Conservation (phyloP, 2,329 filamentous ascomycete species). For the Trichophaea hybrida region DNA sequence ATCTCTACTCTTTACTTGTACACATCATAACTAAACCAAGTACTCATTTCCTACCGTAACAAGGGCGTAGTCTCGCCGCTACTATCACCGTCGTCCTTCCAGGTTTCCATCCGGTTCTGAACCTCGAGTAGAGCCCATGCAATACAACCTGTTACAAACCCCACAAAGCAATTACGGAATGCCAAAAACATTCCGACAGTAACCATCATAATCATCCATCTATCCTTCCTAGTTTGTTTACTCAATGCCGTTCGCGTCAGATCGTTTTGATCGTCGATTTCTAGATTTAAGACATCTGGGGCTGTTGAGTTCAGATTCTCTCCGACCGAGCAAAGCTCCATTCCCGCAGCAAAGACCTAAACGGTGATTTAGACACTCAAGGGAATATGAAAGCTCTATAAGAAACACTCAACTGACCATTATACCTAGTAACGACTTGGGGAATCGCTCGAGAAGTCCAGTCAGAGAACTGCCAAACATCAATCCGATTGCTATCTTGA, state of each 20-base stretch:
- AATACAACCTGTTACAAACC: constrained; percentile 66
- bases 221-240: background rate
- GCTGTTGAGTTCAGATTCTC: constrained; percentile 63
- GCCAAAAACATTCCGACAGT: constrained; percentile 70
- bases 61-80: constrained; percentile 10
- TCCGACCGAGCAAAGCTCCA: constrained; percentile 76
- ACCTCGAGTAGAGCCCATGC: constrained; percentile 44
- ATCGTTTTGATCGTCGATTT: constrained; percentile 22
- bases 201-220: constrained; percentile 66
- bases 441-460: constrained; percentile 55
- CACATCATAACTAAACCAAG: no score
- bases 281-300: constrained; percentile 38
- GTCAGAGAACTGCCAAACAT: constrained; percentile 62
- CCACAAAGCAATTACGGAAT: constrained; percentile 60
- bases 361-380: background rate
- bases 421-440: constrained; percentile 61
- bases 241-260: background rate
- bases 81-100: constrained; percentile 1
- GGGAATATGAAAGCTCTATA: background rate
- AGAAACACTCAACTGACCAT: constrained; percentile 40
- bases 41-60: background rate
- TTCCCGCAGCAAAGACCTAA: constrained; percentile 59
- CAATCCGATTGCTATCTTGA: constrained; percentile 64
- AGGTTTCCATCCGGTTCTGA: constrained; percentile 16
- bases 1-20: no score